Evolutionary conservation across 495 filamentous ascomycete species (phyloP).

Genomic region (Annulohypoxylon stygium): DNA sequence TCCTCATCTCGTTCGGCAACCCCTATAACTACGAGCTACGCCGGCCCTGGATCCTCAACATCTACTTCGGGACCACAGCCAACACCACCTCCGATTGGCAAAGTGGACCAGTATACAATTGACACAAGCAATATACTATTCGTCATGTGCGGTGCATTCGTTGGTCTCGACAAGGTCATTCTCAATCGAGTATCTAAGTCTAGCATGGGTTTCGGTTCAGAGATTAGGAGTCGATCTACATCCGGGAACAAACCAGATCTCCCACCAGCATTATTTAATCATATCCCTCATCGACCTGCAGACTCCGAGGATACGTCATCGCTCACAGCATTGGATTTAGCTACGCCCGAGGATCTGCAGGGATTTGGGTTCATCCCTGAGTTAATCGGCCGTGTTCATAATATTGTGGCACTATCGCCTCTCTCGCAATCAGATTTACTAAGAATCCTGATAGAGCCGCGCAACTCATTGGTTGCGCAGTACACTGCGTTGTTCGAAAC

Average conservation of each 20-base stretch:
- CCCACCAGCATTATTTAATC: slow-evolving; percentile 57
- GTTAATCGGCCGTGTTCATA: slow-evolving; percentile 88
- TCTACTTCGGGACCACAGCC: slow-evolving; percentile 50
- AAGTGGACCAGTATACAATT: slow-evolving; percentile 89
- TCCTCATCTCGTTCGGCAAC: slow-evolving; percentile 61
- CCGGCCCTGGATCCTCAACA: slow-evolving; percentile 51
- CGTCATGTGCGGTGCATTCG: slow-evolving; percentile 95
- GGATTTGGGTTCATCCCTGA: slow-evolving; percentile 95
- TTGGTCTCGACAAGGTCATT: slow-evolving; percentile 90
- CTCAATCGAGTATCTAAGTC: slow-evolving; percentile 87
- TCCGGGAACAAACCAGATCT: slow-evolving; percentile 56
- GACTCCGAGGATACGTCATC: slow-evolving; percentile 35
- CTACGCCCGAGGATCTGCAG: slow-evolving; percentile 86
- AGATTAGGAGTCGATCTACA: slow-evolving; percentile 68
- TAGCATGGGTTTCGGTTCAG: slow-evolving; percentile 91
- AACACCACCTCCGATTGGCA: slow-evolving; percentile 61
- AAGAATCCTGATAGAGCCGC: slow-evolving; percentile 90
- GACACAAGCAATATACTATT: slow-evolving; percentile 97
- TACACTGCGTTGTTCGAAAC: slow-evolving; percentile 88
- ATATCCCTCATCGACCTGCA: slow-evolving; percentile 55
- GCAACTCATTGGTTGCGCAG: slow-evolving; percentile 86
- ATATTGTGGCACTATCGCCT: slow-evolving; percentile 84
- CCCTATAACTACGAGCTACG: slow-evolving; percentile 55
- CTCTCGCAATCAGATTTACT: slow-evolving; percentile 83
- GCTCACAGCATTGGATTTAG: slow-evolving; percentile 84